Base-by-base conservation (phyloP, 768 basidiomycete genomes). In the Amanita polypyramis region DNA sequence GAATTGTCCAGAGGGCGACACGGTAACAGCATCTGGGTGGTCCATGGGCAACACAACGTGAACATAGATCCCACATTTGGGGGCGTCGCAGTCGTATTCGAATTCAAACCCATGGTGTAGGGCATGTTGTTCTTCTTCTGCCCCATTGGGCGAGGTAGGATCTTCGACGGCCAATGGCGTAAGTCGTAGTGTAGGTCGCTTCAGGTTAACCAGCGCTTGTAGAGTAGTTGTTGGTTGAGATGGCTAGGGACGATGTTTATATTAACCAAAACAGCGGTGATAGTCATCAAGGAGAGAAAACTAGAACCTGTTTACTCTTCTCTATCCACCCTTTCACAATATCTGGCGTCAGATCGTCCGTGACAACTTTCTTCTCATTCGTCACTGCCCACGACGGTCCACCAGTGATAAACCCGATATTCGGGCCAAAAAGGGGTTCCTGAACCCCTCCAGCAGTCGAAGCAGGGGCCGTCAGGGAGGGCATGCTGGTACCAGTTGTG, bases 131-230 rank as follows among this genome's bases (percentile, higher is more conserved):
- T 62, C 54, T 32, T 73, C 61, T 33, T 71, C 61, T 29, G 67
- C 60, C 9, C 15, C 20, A 20, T 21, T 25, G 43, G 52, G 43
- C n/a, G 56, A 49, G 19, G 55, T 49, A 12, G 74, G 73, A 21
- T 79, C 75, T 30, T 70, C 68, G 2, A 74, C 58, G 3, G 72
- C 56, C 15, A 86, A 68, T 0, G 83, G 89, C 6, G 80, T 81
- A 3, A 94, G 76, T 10, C 83, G 77, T 29, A 97, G 73, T 1
- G 89, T 82, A 1, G 93, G 93, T 4, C 93, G 79, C 60, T 94
- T 95, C 56, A 96, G 79, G 60, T 96, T 97, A 54, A 96, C 92
- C 29, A 94, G 74, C 0, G 93, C 93, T 66, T 96, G 93, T 0
- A 97, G 72, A 2, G 93, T 95, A 0, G 93, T 97, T 0, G 93